A percentile compares a stretch with the other conserved stretches of the same genome.
Evolutionary conservation across 768 basidiomycete genomes (phyloP).

Genomic region (Mrakia frigida): DNA sequence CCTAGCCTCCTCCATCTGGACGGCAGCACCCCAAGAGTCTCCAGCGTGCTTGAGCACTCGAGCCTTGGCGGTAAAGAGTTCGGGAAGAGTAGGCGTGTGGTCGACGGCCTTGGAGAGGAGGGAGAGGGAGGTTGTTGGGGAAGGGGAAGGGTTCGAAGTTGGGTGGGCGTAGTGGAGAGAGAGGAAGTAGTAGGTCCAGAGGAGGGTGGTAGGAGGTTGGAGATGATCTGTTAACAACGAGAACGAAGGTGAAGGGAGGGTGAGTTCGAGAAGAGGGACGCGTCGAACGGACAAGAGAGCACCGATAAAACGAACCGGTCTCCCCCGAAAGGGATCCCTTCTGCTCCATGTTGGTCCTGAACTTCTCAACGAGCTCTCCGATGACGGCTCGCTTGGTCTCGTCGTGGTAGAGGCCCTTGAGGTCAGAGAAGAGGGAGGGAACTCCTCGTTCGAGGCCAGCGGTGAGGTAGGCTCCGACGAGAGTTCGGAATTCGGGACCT

Average conservation of each 20-base stretch:
- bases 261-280: not conserved
- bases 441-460: slow-evolving; percentile 73
- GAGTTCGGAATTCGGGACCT: slow-evolving; percentile 64
- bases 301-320: slow-evolving; percentile 2
- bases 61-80: slow-evolving; percentile 74
- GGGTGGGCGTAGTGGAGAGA: slow-evolving; percentile 75
- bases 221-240: slow-evolving; percentile 31
- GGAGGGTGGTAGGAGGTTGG: slow-evolving; percentile 71
- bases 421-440: slow-evolving; percentile 85
- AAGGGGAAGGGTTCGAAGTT: slow-evolving; percentile 36
- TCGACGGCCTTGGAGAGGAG: slow-evolving; percentile 61
- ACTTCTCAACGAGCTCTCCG: slow-evolving; percentile 61
- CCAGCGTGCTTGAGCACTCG: slow-evolving; percentile 81
- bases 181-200: slow-evolving; percentile 95
- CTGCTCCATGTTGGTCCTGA: slow-evolving; percentile 42
- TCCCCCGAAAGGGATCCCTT: slow-evolving; percentile 32
- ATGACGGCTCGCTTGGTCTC: slow-evolving; percentile 61
- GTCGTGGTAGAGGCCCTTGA: slow-evolving; percentile 77
- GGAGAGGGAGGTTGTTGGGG: slow-evolving; percentile 51
- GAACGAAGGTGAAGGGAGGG: not conserved
- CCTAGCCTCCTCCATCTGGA: slow-evolving; percentile 71
- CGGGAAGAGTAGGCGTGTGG: slow-evolving; percentile 92
- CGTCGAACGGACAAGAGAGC: not conserved
- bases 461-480: slow-evolving; percentile 63
- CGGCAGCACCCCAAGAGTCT: slow-evolving; percentile 68